phyloP scores from a whole-genome alignment of 495 filamentous ascomycete genomes.

The Usnea hakonensis region DNA sequence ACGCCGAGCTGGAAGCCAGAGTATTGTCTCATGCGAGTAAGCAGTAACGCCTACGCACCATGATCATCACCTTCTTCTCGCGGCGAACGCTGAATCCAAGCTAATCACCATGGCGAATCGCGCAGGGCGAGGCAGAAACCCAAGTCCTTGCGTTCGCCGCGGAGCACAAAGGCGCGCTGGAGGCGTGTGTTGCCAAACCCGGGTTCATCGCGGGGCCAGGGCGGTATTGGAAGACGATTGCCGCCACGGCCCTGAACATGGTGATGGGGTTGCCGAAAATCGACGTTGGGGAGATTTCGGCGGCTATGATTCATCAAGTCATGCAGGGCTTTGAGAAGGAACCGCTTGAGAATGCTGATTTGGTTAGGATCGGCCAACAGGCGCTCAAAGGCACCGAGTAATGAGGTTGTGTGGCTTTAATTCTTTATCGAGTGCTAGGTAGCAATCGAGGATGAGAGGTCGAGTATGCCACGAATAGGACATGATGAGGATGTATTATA shows the following conservation, averaged over 20 bases:
- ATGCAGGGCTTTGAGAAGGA: slow-evolving; percentile 42
- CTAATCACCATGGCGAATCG: neutral
- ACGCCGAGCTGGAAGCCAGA: slow-evolving; percentile 29
- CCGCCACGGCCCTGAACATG: slow-evolving; percentile 14
- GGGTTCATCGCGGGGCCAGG: slow-evolving; percentile 32
- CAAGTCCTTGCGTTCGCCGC: slow-evolving; percentile 34
- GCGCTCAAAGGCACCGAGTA: neutral
- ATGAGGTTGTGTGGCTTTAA: neutral
- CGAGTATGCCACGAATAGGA: too few species aligned
- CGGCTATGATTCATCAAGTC: slow-evolving; percentile 38
- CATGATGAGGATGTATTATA: too few species aligned
- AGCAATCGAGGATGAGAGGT: neutral
- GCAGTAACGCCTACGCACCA: slow-evolving; percentile 6
- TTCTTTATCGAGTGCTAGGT: too few species aligned
- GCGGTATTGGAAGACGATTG: slow-evolving; percentile 5
- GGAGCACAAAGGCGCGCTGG: slow-evolving; percentile 28
- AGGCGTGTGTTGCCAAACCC: slow-evolving; percentile 34
- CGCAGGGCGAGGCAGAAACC: slow-evolving; percentile 38
- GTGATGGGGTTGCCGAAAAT: slow-evolving; percentile 29
- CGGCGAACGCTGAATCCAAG: neutral
- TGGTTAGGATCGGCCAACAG: slow-evolving; percentile 35
- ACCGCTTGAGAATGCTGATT: slow-evolving; percentile 38
- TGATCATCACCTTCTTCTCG: too few species aligned
- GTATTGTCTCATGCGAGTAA: slow-evolving; percentile 38
- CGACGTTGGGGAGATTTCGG: slow-evolving; percentile 33